A percentile compares a stretch with the other conserved stretches of the same genome.
These are phyloP conservation scores for Blumeriella jaapii DNA, from an alignment of 2,329 filamentous ascomycete species.

Conservation along the genomic window DNA sequence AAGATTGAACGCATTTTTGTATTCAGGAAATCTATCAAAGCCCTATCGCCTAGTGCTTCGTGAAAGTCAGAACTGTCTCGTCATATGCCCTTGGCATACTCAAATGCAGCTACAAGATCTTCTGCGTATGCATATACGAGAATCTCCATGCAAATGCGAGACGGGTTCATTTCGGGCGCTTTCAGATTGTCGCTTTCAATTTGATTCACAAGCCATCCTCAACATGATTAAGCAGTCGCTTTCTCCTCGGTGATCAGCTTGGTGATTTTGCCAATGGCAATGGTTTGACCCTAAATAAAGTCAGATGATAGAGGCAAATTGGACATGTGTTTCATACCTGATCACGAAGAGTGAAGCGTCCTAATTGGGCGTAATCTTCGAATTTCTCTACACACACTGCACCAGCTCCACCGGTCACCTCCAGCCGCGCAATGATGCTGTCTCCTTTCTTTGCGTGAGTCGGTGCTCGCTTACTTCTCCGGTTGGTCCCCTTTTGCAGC, in stretches of 20 bases:
- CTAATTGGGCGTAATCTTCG: constrained; percentile 91
- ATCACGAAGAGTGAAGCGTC: constrained; percentile 80
- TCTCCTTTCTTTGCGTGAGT: constrained; percentile 75
- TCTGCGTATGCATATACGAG: too few species aligned
- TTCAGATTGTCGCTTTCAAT: too few species aligned
- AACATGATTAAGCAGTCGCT: constrained; percentile 15
- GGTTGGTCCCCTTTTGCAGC: constrained; percentile 83
- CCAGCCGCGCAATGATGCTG: constrained; percentile 83
- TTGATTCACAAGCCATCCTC: too few species aligned
- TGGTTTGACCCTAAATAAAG: constrained; percentile 73
- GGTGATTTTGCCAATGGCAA: constrained; percentile 98
- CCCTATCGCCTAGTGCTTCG: too few species aligned
- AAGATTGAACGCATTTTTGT: too few species aligned
- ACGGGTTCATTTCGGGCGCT: neutral
- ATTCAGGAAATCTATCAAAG: too few species aligned
- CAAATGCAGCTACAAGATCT: too few species aligned
- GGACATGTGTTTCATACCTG: constrained; percentile 44
- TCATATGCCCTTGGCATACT: too few species aligned
- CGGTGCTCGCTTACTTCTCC: constrained; percentile 87
- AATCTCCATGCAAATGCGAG: constrained; percentile 1
- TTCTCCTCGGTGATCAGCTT: constrained; percentile 53
- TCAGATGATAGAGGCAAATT: constrained; percentile 11
- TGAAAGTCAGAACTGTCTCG: too few species aligned
- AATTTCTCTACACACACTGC: constrained; percentile 89
- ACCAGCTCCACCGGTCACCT: constrained; percentile 75